phyloP scores from a whole-genome alignment of 2,329 filamentous ascomycete genomes.

The Plenodomus lindquistii region DNA sequence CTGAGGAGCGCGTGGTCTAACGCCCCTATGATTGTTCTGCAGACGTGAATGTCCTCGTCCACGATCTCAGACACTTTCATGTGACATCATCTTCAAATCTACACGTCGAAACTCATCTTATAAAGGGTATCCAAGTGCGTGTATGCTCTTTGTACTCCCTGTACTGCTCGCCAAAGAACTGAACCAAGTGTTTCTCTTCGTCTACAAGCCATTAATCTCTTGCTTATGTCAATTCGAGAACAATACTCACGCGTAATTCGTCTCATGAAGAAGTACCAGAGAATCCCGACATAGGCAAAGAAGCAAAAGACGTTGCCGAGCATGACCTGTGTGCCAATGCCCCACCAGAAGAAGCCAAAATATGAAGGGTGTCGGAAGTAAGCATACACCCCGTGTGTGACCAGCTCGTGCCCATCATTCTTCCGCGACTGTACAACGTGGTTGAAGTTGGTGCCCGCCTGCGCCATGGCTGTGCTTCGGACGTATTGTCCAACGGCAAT shows the following conservation, averaged over 20 bases:
- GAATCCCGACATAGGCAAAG: constrained; percentile 69
- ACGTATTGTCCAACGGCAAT: constrained; percentile 73
- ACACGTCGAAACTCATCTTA: constrained; percentile 38
- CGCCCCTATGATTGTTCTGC: too few relatives aligned
- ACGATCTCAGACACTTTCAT: too few relatives aligned
- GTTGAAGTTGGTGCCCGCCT: constrained; percentile 90
- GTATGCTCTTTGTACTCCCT: constrained; percentile 71
- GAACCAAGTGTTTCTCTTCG: constrained; percentile 77
- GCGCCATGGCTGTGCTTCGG: constrained; percentile 82
- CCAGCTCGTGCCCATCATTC: constrained; percentile 75
- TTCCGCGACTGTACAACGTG: constrained; percentile 72
- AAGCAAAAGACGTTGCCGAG: constrained; percentile 84
- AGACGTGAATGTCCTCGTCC: too few relatives aligned
- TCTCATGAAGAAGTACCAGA: constrained; percentile 83
- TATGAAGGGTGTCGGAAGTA: constrained; percentile 85
- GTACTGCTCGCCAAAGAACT: constrained; percentile 87
- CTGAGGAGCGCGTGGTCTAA: too few relatives aligned
- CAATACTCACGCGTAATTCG: constrained; percentile 66
- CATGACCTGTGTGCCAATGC: constrained; percentile 87
- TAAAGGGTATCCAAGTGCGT: constrained; percentile 79
- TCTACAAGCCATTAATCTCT: constrained; percentile 47
- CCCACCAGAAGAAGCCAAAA: constrained; percentile 99
- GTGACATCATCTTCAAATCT: too few relatives aligned
- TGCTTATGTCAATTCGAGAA: not conserved
- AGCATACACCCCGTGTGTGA: constrained; percentile 79